Percentiles rank a stretch among this genome's conserved stretches.
These are phyloP conservation scores for Elsinoe fawcettii DNA, from an alignment of 2,329 filamentous ascomycete genomes.

Conservation along the genomic window DNA sequence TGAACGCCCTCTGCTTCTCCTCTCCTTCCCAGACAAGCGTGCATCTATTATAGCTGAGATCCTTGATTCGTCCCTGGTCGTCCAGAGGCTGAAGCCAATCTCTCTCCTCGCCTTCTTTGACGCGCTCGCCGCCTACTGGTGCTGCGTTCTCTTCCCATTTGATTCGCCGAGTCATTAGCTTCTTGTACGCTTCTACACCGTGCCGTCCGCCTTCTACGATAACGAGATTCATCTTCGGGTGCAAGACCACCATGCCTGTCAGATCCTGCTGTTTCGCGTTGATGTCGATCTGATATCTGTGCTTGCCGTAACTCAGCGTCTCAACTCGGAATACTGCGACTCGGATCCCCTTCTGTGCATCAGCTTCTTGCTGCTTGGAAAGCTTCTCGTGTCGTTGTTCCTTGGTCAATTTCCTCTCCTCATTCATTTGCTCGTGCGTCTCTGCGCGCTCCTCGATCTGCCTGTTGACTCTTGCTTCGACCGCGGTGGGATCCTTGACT, in stretches of 20 bases:
- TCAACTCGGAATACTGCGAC: conserved; percentile 84
- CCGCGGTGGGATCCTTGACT: conserved; percentile 93
- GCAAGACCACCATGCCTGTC: conserved; percentile 84
- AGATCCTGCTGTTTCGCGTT: conserved; percentile 86
- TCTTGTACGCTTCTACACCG: conserved; percentile 77
- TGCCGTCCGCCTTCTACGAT: conserved; percentile 86
- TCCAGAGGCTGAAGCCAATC: conserved; percentile 73
- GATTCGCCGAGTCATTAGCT: conserved; percentile 87
- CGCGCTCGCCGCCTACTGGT: conserved; percentile 46
- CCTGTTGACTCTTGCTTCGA: conserved; percentile 85
- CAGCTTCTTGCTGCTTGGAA: conserved; percentile 71
- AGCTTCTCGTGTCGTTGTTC: conserved; percentile 83
- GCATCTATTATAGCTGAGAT: conserved; percentile 75
- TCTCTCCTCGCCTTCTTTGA: conserved; percentile 55
- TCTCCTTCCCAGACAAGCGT: conserved; percentile 85
- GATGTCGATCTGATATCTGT: conserved; percentile 85
- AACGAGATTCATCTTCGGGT: conserved; percentile 80
- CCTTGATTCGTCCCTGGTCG: conserved; percentile 68
- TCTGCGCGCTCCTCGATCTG: conserved; percentile 83
- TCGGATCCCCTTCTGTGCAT: conserved; percentile 77
- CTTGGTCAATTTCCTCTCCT: conserved; percentile 78
- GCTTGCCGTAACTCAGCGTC: conserved; percentile 79
- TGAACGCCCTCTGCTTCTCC: conserved; percentile 69
- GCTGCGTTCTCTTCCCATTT: conserved; percentile 88
- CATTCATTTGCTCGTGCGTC: conserved; percentile 70